phyloP scores from a whole-genome alignment of 306 rosid genomes.

The Fragaria nilgerrensis region DNA sequence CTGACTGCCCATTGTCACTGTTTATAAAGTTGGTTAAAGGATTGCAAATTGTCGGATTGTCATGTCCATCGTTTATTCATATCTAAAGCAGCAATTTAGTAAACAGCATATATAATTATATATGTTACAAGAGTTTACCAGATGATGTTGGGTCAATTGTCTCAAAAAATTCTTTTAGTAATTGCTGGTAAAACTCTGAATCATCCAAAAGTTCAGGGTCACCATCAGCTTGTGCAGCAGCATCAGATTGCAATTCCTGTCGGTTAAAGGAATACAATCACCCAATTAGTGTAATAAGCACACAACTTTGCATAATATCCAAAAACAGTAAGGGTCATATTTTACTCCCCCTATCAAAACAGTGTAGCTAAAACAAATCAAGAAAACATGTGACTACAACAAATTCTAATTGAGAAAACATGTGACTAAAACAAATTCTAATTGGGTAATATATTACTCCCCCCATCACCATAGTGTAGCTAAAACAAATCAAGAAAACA shows the following conservation, averaged over 20 bases:
- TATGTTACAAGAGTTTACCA: conserved; percentile 36
- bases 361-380: background rate
- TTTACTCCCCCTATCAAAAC: background rate
- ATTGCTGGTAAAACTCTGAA: conserved; percentile 84
- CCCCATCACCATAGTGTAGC: background rate
- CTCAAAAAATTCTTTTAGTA: conserved; percentile 83
- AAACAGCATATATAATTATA: background rate
- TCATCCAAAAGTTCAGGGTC: conserved; percentile 87
- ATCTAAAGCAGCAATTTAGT: background rate
- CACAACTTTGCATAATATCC: background rate
- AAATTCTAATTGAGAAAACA: too few species aligned
- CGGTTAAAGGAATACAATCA: conserved; percentile 4
- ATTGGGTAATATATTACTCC: background rate
- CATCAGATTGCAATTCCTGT: conserved; percentile 50
- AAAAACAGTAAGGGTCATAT: background rate
- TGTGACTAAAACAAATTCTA: too few species aligned
- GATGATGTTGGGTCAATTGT: conserved; percentile 73
- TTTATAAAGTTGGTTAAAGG: background rate
- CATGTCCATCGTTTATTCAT: background rate
- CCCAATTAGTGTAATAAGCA: background rate
- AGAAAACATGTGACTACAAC: background rate
- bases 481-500: background rate
- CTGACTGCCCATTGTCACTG: background rate
- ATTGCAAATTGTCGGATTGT: background rate
- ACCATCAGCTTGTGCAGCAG: conserved; percentile 36